These are phyloP conservation scores for Xylaria longipes DNA, from an alignment of 495 filamentous ascomycete species.

Conservation along the genomic window DNA sequence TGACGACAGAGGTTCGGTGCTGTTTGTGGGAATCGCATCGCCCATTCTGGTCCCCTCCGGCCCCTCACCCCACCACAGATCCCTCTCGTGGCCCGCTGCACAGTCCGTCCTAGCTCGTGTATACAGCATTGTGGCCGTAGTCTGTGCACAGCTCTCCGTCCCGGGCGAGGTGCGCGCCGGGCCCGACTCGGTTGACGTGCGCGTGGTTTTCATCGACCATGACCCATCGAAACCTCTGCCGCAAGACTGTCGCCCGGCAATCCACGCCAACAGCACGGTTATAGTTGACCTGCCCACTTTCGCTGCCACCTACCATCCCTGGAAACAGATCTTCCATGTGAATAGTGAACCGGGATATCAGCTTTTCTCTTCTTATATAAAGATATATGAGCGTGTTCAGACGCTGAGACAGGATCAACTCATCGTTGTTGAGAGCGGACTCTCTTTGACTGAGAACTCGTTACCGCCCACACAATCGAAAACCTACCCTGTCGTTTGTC, in stretches of 20 bases:
- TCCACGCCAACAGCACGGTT: conserved; percentile 54
- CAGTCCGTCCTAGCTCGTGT: conserved; percentile 76
- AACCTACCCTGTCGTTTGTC: conserved; percentile 61
- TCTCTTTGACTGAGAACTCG: conserved; percentile 43
- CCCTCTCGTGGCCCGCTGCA: conserved; percentile 61
- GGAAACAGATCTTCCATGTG: conserved; percentile 73
- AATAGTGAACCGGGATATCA: conserved; percentile 62
- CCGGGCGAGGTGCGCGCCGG: conserved; percentile 65
- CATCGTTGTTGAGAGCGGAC: conserved; percentile 54
- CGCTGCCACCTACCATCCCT: conserved; percentile 66
- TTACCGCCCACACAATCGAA: conserved; percentile 30
- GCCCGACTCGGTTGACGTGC: conserved; percentile 75
- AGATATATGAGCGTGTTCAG: conserved; percentile 53
- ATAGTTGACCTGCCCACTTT: conserved; percentile 71
- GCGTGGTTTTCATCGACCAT: conserved; percentile 74
- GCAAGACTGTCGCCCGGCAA: conserved; percentile 37
- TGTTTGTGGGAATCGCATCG: conserved; percentile 62
- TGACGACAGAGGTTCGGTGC: conserved; percentile 44
- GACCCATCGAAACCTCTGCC: conserved; percentile 46
- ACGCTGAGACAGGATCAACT: conserved; percentile 51
- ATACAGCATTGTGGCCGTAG: conserved; percentile 76
- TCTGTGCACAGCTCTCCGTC: conserved; percentile 65
- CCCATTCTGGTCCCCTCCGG: conserved; percentile 57
- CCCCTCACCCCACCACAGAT: conserved; percentile 53
- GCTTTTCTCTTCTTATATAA: conserved; percentile 50